Evolutionary conservation across 257 asterid genomes (phyloP), one percentile per base, ranked within the genome.

Genomic region (Solanum tarijense): DNA sequence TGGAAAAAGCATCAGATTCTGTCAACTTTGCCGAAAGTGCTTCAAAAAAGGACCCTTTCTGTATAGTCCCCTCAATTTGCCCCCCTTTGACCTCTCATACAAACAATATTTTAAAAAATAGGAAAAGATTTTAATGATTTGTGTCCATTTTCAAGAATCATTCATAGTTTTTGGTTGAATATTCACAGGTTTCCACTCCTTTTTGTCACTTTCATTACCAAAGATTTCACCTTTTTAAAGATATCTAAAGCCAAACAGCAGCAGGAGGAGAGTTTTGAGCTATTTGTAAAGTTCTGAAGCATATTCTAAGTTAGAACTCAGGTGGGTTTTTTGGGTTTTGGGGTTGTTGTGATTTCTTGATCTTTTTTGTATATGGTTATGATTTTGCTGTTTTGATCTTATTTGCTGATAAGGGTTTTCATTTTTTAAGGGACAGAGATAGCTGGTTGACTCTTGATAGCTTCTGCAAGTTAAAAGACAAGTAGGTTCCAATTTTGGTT

Each of bases 331-430:
- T 84, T 65, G 62, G 43, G 21, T 68, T 20, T 85, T 46, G 13
- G 34, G 13, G 21, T 73, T 10, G 32, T 72, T 82, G 58, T 48
- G 73, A 12, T n/a, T 35, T 60, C 29, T 86, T 58, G 6, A 36
- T 58, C 11, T 75, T 25, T 35, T 34, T 7, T 31, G 11, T 11
- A 20, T 55, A 35, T 52, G 31, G 1, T 41, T 10, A 10, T 48
- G 46, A 34, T 38, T 18, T 85, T 39, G 41, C 29, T 79, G 12
- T 32, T 84, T 48, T 83, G 65, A 32, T 55, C 20, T 82, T 69
- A 88, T 76, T 87, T 88, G 83, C 87, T 89, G 91, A 87, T 36
- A 83, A 84, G 94, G 91, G 89, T 39, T 87, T 91, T 82, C 69
- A 31, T n/a, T 58, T 87, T 91, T 82, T 82, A 21, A 29, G 86